phyloP scores from a whole-genome alignment of 495 filamentous ascomycete species.

The Aspergillus indologenus region DNA sequence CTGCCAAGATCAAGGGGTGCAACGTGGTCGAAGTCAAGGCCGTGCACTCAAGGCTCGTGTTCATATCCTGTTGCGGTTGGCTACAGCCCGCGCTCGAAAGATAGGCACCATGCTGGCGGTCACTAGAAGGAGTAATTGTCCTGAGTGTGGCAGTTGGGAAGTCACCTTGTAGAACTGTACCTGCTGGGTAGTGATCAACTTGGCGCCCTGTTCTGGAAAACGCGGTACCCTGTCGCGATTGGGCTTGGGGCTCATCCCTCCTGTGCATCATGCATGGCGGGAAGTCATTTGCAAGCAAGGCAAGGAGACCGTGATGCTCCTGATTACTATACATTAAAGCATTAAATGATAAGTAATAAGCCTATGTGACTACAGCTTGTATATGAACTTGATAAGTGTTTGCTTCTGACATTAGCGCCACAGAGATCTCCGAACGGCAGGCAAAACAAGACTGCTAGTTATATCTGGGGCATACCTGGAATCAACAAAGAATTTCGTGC shows the following conservation, averaged over 20 bases:
- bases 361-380: too few species aligned
- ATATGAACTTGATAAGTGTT: too few species aligned
- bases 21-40: constrained; percentile 27
- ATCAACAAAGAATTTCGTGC: not conserved
- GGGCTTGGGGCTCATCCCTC: not conserved
- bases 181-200: not conserved
- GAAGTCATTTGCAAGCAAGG: not conserved
- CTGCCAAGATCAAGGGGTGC: constrained; percentile 29
- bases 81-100: constrained; percentile 5
- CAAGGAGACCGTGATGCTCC: not conserved
- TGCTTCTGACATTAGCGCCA: too few species aligned
- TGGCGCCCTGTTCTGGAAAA: constrained; percentile 13
- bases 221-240: constrained; percentile 4
- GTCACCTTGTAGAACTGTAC: not conserved
- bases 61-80: not conserved
- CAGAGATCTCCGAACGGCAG: not conserved
- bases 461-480: not conserved
- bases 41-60: constrained; percentile 16
- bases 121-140: constrained; percentile 7
- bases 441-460: not conserved
- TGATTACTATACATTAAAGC: not conserved
- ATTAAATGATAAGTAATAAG: too few species aligned
- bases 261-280: not conserved
- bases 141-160: not conserved
- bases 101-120: constrained; percentile 12